phyloP scores from a whole-genome alignment of 2,329 filamentous ascomycete genomes.

The Colletotrichum sp. region DNA sequence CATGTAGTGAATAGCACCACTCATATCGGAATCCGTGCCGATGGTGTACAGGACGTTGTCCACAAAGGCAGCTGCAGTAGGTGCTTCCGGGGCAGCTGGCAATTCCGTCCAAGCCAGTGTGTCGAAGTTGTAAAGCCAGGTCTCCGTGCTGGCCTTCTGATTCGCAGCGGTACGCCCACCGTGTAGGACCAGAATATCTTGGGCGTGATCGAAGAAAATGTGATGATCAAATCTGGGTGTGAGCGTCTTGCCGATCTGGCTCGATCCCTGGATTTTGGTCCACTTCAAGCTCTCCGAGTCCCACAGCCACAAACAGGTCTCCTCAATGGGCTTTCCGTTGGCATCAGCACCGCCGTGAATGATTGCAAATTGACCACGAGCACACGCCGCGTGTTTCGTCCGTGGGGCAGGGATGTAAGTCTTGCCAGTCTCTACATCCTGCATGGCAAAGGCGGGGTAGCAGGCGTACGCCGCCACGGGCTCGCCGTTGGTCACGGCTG shows the following conservation, averaged over 20 bases:
- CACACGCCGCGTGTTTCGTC: conserved; percentile 39
- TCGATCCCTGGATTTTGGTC: conserved; percentile 33
- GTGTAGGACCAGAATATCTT: conserved; percentile 56
- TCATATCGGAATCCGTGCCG: conserved; percentile 36
- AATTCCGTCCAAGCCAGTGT: conserved; percentile 55
- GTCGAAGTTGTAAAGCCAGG: conserved; percentile 55
- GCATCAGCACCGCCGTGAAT: conserved; percentile 40
- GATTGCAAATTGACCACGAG: conserved; percentile 34
- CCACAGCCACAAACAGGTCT: conserved; percentile 42
- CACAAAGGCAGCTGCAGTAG: conserved; percentile 46
- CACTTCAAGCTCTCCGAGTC: conserved; percentile 39
- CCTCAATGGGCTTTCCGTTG: conserved; percentile 30
- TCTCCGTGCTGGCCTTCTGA: conserved; percentile 49
- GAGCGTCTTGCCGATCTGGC: conserved; percentile 34
- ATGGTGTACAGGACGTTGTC: conserved; percentile 52
- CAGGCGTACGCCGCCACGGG: conserved; percentile 29
- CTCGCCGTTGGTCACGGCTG: conserved; percentile 39
- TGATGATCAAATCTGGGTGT: conserved; percentile 33
- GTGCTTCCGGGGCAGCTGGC: conserved; percentile 44
- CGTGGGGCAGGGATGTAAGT: conserved; percentile 35
- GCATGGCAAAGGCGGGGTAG: conserved; percentile 34
- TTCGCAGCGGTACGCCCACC: conserved; percentile 43
- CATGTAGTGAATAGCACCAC: conserved; percentile 40
- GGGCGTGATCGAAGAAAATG: conserved; percentile 42
- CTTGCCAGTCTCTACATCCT: conserved; percentile 29